Base-by-base conservation (phyloP, 2,329 filamentous ascomycete species). In the Fusarium nygamai region DNA sequence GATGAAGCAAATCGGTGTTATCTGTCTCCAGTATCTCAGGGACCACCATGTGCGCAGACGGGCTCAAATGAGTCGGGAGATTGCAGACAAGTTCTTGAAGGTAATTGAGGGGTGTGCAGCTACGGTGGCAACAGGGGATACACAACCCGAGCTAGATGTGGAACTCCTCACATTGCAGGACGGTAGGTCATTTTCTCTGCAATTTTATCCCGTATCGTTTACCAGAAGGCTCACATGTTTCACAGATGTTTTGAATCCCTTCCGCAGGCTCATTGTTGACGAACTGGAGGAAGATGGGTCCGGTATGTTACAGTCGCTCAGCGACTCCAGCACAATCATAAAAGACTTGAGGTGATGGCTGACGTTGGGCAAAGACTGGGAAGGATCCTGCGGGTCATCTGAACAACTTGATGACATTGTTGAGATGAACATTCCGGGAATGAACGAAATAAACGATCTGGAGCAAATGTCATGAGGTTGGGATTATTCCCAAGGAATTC, bases 261-360 rank as follows among this genome's bases (percentile, higher is more conserved):
- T 93, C 76, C 84, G 84, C 43, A 83, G 83, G 54, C 81, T 92
- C n/a, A 83, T 88, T 48, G 85, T 90, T 22, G 88, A 90, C 56
- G 87, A 90, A 67, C 78, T 88, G 63, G 89, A 90, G 69, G 88
- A 90, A 60, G 89, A 90, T 61, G 88, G 83, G 74, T 90, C 88
- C 74, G 88, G 89, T 89, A 88, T 83, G 88, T 87, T 76, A 58
- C 75, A 76, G 72, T 76, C 76, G 64, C 67, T 77, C 62, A 75
- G 78, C 71, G 74, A 75, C 67, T 77, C 69, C 64, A 75, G 76
- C 62, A 74, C 76, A 71, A 76, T 72, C 43, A 78, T 63, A 69
- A 65, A 69, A 78, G 73, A 78, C 67, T 72, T 76, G 63, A 61
- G 63, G 65, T 77, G 69, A 78, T 61, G 70, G 70, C 70, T 79